Evolutionary conservation across 225 moss, liverwort and hornwort species (phyloP).

Genomic region (Rhytidiadelphus loreus): DNA sequence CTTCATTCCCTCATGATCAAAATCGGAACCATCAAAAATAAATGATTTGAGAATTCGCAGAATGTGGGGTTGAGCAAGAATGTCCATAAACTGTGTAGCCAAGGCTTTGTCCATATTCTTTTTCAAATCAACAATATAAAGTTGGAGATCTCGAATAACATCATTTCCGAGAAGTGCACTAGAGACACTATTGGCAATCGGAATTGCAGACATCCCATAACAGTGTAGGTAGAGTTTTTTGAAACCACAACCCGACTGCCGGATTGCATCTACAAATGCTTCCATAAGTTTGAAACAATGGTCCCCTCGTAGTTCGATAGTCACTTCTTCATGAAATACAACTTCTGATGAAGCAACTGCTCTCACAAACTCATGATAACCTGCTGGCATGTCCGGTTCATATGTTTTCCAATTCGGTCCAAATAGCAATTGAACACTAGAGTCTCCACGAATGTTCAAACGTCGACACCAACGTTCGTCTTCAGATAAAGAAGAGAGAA

Average conservation of each 20-base stretch:
- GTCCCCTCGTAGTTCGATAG: accelerated
- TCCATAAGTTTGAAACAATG: background rate
- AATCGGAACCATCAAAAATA: accelerated
- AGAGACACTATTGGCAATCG: background rate
- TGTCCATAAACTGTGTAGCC: background rate
- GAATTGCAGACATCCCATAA: accelerated
- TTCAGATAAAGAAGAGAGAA: background rate
- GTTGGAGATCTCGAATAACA: accelerated
- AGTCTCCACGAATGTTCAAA: too few species aligned
- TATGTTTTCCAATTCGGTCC: accelerated
- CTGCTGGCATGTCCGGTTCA: background rate
- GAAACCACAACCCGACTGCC: background rate
- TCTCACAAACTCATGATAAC: background rate
- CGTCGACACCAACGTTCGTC: accelerated
- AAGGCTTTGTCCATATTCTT: background rate
- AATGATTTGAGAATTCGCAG: background rate
- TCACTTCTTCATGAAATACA: accelerated
- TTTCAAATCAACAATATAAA: accelerated
- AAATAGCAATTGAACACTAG: accelerated
- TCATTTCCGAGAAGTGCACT: accelerated
- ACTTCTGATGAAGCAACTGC: background rate
- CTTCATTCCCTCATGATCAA: background rate
- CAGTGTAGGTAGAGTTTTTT: accelerated
- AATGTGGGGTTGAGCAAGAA: background rate
- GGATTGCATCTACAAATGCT: background rate